Base-by-base conservation (phyloP, 179 eudicot species). In the Spergularia azorica region DNA sequence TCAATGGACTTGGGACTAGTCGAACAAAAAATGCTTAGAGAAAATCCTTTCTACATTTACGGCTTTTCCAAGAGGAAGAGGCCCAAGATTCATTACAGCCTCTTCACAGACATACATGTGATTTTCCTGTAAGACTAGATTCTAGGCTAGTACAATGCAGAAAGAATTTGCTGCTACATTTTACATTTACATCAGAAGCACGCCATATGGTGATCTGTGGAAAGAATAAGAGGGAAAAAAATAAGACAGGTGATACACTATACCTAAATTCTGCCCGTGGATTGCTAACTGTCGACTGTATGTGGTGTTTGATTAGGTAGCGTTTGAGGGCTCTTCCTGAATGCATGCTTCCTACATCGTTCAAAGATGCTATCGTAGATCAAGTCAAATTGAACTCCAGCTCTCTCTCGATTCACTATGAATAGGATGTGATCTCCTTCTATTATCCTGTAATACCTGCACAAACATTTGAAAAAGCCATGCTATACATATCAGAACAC, bases 301-400 rank as follows among this genome's bases (percentile, higher is more conserved):
- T 77, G 81, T 46, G 61, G 87, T 16, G 82, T 71, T 76, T 88
- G 82, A 79, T 89, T 87, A 2, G 97, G 97, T 76, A 91, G 76
- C 36, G 74, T 84, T 63, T 88, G 96, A 26, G 87, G 89, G 54
- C 66, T 82, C 84, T 81, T 90, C 74, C 89, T 89, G 72, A 89
- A 92, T 3, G 82, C 91, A 60, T 94, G 96, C 73, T 91, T 95
- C 79, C 98, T 90, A 80, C 98, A 93, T 12, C 95, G 89, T 73
- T 91, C 92, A 18, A 93, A 93, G 67, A 95, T 95, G 88, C 86
- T 90, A 73, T 95, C 95, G n/a, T 95, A 95, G 65, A 95, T 80
- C 85, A 91, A 63, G 79, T 93, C 98, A 32, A 91, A 95, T 58
- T 90, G 92, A 74, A 90, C 89, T 56, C 97, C 95, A 4, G 97